Conservation (phyloP, 2,329 filamentous ascomycete species). For the Colletotrichum coccodes region DNA sequence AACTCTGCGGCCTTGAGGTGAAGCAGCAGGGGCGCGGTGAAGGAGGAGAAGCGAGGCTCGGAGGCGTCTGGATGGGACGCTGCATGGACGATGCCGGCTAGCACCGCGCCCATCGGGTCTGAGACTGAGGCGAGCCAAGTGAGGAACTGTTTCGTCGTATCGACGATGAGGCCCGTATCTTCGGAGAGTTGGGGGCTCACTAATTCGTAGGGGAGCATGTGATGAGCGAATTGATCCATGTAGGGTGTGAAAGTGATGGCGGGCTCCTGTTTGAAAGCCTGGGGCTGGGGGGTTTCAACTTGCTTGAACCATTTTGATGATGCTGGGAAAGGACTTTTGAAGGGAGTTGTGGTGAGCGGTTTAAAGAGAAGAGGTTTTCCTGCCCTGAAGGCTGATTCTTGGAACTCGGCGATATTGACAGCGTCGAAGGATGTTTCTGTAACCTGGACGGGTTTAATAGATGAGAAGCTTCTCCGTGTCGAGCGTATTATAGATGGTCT, state of each 20-base stretch:
- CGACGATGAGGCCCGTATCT: background rate
- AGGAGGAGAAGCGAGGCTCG: conserved; percentile 59
- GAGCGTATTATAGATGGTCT: background rate
- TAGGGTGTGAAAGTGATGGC: conserved; percentile 20
- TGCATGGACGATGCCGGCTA: conserved; percentile 43
- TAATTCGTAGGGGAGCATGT: conserved; percentile 42
- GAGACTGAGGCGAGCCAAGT: conserved; percentile 28
- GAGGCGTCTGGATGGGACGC: conserved; percentile 37
- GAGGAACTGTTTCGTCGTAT: conserved; percentile 24
- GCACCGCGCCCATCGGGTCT: conserved; percentile 41
- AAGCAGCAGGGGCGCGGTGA: conserved; percentile 71
- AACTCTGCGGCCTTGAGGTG: conserved; percentile 68
- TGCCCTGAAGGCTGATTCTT: conserved; percentile 8
- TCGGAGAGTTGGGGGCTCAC: conserved; percentile 36
- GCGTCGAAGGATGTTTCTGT: conserved; percentile 5
- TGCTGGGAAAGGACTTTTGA: conserved; percentile 35
- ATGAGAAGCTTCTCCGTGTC: background rate
- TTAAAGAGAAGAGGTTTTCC: conserved; percentile 35
- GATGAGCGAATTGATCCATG: conserved; percentile 35
- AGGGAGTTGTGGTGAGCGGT: conserved; percentile 33
- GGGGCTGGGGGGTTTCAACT: background rate
- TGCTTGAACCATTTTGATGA: conserved; percentile 41
- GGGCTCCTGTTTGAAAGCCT: background rate
- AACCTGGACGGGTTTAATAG: background rate
- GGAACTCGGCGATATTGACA: conserved; percentile 19